Base-by-base conservation (phyloP, 441 rosid genomes). In the Populus tomentosa region DNA sequence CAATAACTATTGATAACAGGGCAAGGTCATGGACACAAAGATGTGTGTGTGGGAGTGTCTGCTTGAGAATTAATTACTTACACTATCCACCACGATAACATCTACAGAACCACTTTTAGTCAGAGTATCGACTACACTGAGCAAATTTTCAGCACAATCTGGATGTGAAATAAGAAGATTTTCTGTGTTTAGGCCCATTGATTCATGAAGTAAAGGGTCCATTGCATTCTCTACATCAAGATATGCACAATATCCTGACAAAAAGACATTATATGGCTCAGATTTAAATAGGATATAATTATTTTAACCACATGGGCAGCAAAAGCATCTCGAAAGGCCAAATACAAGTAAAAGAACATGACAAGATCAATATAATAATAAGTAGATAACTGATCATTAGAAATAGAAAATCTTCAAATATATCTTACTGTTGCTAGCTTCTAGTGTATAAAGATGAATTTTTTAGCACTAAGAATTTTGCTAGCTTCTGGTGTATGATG, bases 211-310 rank as follows among this genome's bases (percentile, higher is more conserved):
- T 66, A 83, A 79, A 83, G 87, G 85, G 80, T 93, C 93, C 79
- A 95, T 33, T 64, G 98, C 97, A 89, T 95, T 92, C 88, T 95
- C 99, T 26, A 82, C 98, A 83, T 95, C 99, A 84, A 95, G 92
- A 84, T 88, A 95, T 67, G 94, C 99, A 68, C 99, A 93, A 84
- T 88, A 90, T 62, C 99, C 98, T 93, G 89, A 70, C 61, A 46
- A 68, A 73, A 74, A 69, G 72, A 62, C 20, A 53, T 28, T 35
- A 42, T 40, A 42, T 28, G 18, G 69, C 64, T 11, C 32, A 70
- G 64, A 56, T 76, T 50, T 21, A 18, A 62, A 67, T 69, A 72
- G 75, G 36, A 75, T 72, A 74, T 21, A 59, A 30, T 26, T 61
- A 28, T 40, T 56, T 56, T 71, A 62, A 71, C 61, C 64, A 65